phyloP scores from a whole-genome alignment of 2,329 filamentous ascomycete genomes.

The Blumeria graminis region DNA sequence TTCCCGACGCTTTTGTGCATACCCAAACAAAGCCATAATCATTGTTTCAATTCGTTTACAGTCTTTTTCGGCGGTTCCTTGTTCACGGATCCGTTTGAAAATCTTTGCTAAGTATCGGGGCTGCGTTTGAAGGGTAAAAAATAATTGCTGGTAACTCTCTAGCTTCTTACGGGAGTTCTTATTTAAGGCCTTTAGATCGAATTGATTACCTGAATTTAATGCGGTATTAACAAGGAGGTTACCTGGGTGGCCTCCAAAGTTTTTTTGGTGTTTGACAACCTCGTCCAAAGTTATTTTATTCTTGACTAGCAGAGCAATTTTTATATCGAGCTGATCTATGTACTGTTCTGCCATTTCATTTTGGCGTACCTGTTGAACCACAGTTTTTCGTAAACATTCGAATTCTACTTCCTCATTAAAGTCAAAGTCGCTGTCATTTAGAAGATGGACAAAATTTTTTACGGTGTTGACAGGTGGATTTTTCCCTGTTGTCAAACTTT shows the following conservation, averaged over 20 bases:
- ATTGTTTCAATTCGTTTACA: constrained; percentile 78
- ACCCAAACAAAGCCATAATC: constrained; percentile 91
- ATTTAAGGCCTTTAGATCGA: constrained; percentile 91
- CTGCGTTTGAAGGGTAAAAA: constrained; percentile 92
- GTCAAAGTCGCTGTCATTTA: constrained; percentile 96
- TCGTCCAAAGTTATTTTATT: constrained; percentile 99
- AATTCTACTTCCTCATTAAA: constrained; percentile 98
- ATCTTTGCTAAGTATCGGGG: constrained; percentile 79
- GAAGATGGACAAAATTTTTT: constrained; percentile 90
- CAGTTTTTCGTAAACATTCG: constrained; percentile 78
- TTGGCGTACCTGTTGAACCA: constrained; percentile 88
- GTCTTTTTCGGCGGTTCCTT: constrained; percentile 73
- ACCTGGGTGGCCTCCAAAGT: constrained; percentile 75
- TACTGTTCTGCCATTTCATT: constrained; percentile 97
- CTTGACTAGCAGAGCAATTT: constrained; percentile 92
- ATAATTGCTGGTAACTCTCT: constrained; percentile 89
- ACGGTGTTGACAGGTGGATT: constrained; percentile 92
- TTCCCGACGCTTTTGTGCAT: constrained; percentile 87
- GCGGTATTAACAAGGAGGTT: constrained; percentile 70
- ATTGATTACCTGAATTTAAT: constrained; percentile 72
- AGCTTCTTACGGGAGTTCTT: constrained; percentile 90
- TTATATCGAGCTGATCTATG: constrained; percentile 94
- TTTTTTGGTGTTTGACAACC: constrained; percentile 88
- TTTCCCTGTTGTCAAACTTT: constrained; percentile 84
- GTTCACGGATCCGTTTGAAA: constrained; percentile 63